phyloP scores from a whole-genome alignment of 768 basidiomycete species.

The Mycena rosella region DNA sequence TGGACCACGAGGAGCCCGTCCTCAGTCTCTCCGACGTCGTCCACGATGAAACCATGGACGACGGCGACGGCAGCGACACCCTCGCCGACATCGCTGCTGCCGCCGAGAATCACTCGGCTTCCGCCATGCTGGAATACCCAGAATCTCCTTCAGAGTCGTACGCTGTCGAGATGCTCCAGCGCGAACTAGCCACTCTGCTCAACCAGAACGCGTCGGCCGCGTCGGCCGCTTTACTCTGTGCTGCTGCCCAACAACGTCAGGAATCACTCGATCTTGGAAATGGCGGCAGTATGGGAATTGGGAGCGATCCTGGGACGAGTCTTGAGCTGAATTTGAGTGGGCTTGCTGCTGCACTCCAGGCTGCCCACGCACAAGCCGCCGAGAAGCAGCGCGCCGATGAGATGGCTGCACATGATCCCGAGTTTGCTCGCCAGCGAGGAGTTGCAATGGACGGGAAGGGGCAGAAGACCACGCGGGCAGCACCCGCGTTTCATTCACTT shows the following conservation, averaged over 20 bases:
- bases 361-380: slow-evolving; percentile 73
- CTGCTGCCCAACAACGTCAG: slow-evolving; percentile 78
- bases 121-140: slow-evolving; percentile 53
- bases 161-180: slow-evolving; percentile 81
- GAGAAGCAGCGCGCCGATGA: slow-evolving; percentile 61
- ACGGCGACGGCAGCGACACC: slow-evolving; percentile 62
- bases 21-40: slow-evolving; percentile 88
- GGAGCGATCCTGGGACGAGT: slow-evolving; percentile 47
- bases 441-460: slow-evolving; percentile 59
- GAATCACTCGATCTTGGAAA: slow-evolving; percentile 55
- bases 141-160: slow-evolving; percentile 61
- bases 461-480: slow-evolving; percentile 71
- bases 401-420: slow-evolving; percentile 59
- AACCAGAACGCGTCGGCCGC: slow-evolving; percentile 82
- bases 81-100: slow-evolving; percentile 49
- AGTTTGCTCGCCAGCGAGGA: slow-evolving; percentile 59
- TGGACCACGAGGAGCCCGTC: slow-evolving; percentile 67
- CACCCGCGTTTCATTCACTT: slow-evolving; percentile 84
- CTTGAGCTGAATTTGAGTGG: slow-evolving; percentile 71
- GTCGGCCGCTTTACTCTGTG: slow-evolving; percentile 71
- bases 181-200: slow-evolving; percentile 80
- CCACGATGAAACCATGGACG: slow-evolving; percentile 80
- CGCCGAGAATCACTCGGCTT: slow-evolving; percentile 49
- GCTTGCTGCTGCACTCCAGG: slow-evolving; percentile 85
- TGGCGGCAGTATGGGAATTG: slow-evolving; percentile 43